Conservation (phyloP, 768 basidiomycete species). For the Pleurotus citrinopileatus region DNA sequence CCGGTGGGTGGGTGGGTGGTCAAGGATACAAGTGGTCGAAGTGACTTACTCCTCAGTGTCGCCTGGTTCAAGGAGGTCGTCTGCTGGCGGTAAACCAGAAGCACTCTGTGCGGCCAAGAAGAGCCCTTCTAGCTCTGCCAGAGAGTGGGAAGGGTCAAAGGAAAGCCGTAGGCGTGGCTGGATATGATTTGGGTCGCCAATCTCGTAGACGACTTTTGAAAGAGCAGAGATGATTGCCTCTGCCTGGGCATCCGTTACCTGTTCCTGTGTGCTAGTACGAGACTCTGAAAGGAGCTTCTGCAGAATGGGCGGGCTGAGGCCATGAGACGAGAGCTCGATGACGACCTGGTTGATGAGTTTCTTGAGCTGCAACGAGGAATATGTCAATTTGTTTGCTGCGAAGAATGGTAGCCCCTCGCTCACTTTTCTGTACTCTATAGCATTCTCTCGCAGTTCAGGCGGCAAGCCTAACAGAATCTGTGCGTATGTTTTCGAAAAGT, state of each 20-base stretch:
- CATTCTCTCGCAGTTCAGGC: conserved; percentile 70
- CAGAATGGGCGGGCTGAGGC: conserved; percentile 49
- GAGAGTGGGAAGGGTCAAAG: conserved; percentile 26
- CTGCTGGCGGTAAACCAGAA: background rate
- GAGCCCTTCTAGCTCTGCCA: background rate
- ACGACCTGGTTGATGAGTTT: conserved; percentile 85
- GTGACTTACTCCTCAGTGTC: conserved; percentile 35
- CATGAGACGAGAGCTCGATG: conserved; percentile 70
- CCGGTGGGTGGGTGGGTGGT: no score
- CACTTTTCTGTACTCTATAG: conserved; percentile 84
- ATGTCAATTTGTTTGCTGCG: background rate
- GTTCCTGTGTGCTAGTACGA: background rate
- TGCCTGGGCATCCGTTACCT: conserved; percentile 2
- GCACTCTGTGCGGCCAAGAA: no score
- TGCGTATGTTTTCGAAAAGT: conserved; percentile 70
- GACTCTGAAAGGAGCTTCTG: conserved; percentile 33
- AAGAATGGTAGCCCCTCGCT: no score
- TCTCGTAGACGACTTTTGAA: conserved; percentile 53
- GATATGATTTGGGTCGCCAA: conserved; percentile 44
- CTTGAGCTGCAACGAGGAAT: conserved; percentile 60
- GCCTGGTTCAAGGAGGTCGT: background rate
- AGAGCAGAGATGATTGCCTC: conserved; percentile 7
- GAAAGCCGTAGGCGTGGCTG: conserved; percentile 60
- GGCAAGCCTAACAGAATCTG: conserved; percentile 67
- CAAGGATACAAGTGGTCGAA: no score